Conservation (phyloP, 2,329 filamentous ascomycete species). For the Pseudogymnoascus destructans region DNA sequence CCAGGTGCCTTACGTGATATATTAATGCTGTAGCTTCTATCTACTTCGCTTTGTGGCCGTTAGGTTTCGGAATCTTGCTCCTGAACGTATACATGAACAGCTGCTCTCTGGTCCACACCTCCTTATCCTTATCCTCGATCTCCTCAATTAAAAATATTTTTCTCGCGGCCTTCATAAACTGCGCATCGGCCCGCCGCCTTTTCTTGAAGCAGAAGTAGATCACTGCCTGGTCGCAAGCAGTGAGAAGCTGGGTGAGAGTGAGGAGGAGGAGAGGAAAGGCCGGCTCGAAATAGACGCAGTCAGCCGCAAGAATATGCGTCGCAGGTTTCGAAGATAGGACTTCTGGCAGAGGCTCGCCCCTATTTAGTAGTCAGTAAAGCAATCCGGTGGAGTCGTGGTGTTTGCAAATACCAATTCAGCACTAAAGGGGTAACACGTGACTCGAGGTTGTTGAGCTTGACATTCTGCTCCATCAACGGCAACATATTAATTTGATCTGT, state of each 20-base stretch:
- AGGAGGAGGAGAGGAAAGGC: constrained; percentile 77
- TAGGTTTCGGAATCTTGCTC: neutral
- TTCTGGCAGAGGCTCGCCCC: constrained; percentile 47
- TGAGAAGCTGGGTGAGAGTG: constrained; percentile 63
- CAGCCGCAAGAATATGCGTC: constrained; percentile 79
- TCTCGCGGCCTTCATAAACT: constrained; percentile 58
- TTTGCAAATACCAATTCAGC: constrained; percentile 58
- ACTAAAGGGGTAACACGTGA: constrained; percentile 51
- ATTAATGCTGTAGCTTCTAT: neutral
- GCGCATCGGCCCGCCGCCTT: constrained; percentile 65
- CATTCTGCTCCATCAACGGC: constrained; percentile 74
- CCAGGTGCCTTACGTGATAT: neutral
- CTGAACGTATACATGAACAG: constrained; percentile 49
- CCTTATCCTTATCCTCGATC: constrained; percentile 46
- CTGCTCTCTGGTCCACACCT: constrained; percentile 41
- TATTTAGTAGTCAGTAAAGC: constrained; percentile 21
- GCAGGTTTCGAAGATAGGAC: constrained; percentile 45
- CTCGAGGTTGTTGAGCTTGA: constrained; percentile 61
- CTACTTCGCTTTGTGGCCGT: neutral
- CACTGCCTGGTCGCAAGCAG: constrained; percentile 51
- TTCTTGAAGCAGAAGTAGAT: constrained; percentile 91
- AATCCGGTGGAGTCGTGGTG: neutral
- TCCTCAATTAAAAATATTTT: constrained; percentile 53
- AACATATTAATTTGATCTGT: constrained; percentile 86
- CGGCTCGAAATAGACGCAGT: constrained; percentile 95